These are phyloP conservation scores for Hemileccinum rubropunctum DNA, from an alignment of 768 basidiomycete genomes.

Conservation along the genomic window DNA sequence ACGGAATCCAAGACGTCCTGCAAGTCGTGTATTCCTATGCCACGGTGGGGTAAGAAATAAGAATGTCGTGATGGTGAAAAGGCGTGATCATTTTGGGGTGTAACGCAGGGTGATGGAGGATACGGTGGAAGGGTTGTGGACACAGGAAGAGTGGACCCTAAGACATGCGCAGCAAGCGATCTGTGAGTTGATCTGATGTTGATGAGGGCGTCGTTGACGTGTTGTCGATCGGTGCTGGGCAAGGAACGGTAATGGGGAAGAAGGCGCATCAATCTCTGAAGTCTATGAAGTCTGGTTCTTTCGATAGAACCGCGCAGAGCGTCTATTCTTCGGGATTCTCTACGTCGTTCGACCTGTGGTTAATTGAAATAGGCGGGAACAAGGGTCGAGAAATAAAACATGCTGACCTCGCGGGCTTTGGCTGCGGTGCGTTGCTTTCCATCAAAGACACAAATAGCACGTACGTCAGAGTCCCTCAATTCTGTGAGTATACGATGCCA, in stretches of 20 bases:
- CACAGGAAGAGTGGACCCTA: slow-evolving; percentile 16
- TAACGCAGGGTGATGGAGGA: slow-evolving; percentile 8
- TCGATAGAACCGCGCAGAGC: slow-evolving; percentile 57
- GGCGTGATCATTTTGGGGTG: slow-evolving; percentile 1
- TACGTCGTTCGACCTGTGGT: slow-evolving; percentile 53
- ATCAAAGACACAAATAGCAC: slow-evolving; percentile 77
- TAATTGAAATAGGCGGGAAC: slow-evolving; percentile 1
- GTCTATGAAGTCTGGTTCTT: slow-evolving; percentile 51
- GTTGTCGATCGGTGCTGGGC: slow-evolving; percentile 26
- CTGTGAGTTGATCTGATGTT: slow-evolving; percentile 6
- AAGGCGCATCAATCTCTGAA: slow-evolving; percentile 42
- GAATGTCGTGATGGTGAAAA: slow-evolving; percentile 4
- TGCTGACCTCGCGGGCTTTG: slow-evolving; percentile 66
- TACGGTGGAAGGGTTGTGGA: slow-evolving; percentile 4
- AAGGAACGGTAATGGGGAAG: slow-evolving; percentile 39
- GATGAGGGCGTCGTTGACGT: slow-evolving; percentile 26
- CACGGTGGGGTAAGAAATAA: slow-evolving; percentile 12
- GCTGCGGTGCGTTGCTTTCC: slow-evolving; percentile 64
- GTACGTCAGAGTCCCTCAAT: slow-evolving; percentile 52
- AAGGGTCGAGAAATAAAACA: not conserved
- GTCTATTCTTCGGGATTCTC: slow-evolving; percentile 46
- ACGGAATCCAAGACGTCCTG: slow-evolving; percentile 10
- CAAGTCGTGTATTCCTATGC: slow-evolving; percentile 11
- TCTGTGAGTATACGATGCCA: slow-evolving; percentile 75
- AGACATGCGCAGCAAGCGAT: slow-evolving; percentile 12